phyloP scores from a whole-genome alignment of 2,329 filamentous ascomycete species.

The Fusarium stilboides region DNA sequence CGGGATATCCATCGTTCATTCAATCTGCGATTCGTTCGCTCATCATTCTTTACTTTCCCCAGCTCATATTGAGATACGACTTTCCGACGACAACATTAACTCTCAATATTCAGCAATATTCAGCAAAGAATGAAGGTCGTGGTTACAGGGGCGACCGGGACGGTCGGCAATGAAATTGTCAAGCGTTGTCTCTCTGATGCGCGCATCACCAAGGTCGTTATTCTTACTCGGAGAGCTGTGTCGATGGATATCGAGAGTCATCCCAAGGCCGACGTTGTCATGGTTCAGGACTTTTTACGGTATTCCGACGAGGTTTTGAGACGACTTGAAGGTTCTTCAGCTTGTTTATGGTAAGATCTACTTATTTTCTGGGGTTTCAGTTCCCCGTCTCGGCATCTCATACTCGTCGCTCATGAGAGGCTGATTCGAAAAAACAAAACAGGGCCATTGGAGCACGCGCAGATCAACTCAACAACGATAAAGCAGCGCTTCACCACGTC shows the following conservation, averaged over 20 bases:
- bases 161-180: conserved; percentile 69
- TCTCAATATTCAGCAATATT: neutral
- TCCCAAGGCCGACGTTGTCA: conserved; percentile 65
- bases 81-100: neutral
- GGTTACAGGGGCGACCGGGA: conserved; percentile 71
- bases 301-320: conserved; percentile 60
- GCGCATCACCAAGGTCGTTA: conserved; percentile 66
- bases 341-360: conserved; percentile 73
- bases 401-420: conserved; percentile 11
- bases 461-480: conserved; percentile 64
- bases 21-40: conserved; percentile 1
- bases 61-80: neutral
- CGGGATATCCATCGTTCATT: conserved; percentile 20
- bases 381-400: neutral
- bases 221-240: conserved; percentile 65
- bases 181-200: conserved; percentile 64
- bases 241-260: conserved; percentile 59
- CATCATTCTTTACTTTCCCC: neutral
- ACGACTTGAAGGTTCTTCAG: conserved; percentile 67
- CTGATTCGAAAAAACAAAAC: neutral
- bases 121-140: conserved; percentile 68
- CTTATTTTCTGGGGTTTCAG: neutral
- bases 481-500: conserved; percentile 63
- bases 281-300: conserved; percentile 67
- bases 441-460: conserved; percentile 62